phyloP scores from a whole-genome alignment of 805 yeast species.

The Crinitomyces ghanaensis region DNA sequence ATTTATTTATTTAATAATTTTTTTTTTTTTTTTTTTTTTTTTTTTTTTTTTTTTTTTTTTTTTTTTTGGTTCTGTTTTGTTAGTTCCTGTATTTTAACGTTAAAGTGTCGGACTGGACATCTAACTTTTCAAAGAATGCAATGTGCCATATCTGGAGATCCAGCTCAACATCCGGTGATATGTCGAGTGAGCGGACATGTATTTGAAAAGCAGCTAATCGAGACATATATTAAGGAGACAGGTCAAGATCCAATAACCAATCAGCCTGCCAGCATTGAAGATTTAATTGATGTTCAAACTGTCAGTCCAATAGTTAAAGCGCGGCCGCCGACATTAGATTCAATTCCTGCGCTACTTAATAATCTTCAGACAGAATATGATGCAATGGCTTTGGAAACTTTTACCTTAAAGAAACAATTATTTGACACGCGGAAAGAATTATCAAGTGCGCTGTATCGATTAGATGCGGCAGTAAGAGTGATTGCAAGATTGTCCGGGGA shows the following conservation, averaged over 20 bases:
- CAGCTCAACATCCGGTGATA: neutral
- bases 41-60: neutral
- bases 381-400: conserved; percentile 68
- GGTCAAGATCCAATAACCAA: conserved; percentile 69
- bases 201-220: conserved; percentile 54
- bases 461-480: conserved; percentile 84
- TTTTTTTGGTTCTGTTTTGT: conserved; percentile 1
- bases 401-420: conserved; percentile 62
- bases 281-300: conserved; percentile 37
- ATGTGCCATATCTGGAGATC: neutral
- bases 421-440: conserved; percentile 57
- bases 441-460: conserved; percentile 66
- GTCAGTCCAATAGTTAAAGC: conserved; percentile 28
- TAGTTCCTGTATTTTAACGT: neutral
- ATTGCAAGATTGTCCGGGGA: conserved; percentile 68
- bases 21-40: neutral
- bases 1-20: neutral
- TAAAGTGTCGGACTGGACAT: conserved; percentile 63
- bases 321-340: conserved; percentile 40
- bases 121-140: conserved; percentile 10
- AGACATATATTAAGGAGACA: conserved; percentile 48
- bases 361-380: conserved; percentile 87
- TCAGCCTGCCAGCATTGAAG: conserved; percentile 46
- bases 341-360: conserved; percentile 69
- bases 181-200: conserved; percentile 29